Evolutionary conservation across 73 alveolate species (phyloP).

Genomic region (Diophrys sp.): DNA sequence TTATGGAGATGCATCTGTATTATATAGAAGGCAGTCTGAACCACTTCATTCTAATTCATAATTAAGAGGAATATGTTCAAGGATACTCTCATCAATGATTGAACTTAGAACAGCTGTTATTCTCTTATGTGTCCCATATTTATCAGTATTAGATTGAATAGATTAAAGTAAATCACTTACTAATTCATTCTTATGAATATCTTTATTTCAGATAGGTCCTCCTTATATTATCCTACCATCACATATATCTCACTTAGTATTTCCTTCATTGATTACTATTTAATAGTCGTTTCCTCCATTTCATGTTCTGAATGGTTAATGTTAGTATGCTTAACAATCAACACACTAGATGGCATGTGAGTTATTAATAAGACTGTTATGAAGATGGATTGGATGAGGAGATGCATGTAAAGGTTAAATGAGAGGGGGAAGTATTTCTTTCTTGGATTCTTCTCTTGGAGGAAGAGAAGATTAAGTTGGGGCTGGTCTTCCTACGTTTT

Average conservation of each 20-base stretch:
- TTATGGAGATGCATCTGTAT: constrained; percentile 87
- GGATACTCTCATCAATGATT: constrained; percentile 69
- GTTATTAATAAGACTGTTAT: constrained; percentile 72
- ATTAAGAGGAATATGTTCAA: constrained; percentile 64
- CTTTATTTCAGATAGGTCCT: constrained; percentile 84
- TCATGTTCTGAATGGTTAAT: constrained; percentile 35
- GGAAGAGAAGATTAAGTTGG: too few species aligned
- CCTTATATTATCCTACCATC: constrained; percentile 76
- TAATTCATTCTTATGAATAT: constrained; percentile 78
- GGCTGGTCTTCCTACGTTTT: too few species aligned
- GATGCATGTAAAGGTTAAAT: constrained; percentile 88
- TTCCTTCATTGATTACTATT: not conserved
- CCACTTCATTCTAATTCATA: constrained; percentile 70
- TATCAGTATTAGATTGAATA: constrained; percentile 29
- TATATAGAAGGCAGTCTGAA: constrained; percentile 79
- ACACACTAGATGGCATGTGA: constrained; percentile 69
- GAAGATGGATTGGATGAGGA: constrained; percentile 78
- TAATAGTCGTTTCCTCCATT: constrained; percentile 36
- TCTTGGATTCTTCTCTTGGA: too few species aligned
- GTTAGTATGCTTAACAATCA: constrained; percentile 8
- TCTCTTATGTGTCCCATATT: constrained; percentile 70
- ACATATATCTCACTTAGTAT: constrained; percentile 71
- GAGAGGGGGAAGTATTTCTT: too few species aligned
- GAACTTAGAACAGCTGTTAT: constrained; percentile 66
- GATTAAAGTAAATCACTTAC: constrained; percentile 53